Evolutionary conservation across 2,329 filamentous ascomycete genomes (phyloP), one percentile per base, ranked within the genome.

Genomic region (Diaporthe longicolla): DNA sequence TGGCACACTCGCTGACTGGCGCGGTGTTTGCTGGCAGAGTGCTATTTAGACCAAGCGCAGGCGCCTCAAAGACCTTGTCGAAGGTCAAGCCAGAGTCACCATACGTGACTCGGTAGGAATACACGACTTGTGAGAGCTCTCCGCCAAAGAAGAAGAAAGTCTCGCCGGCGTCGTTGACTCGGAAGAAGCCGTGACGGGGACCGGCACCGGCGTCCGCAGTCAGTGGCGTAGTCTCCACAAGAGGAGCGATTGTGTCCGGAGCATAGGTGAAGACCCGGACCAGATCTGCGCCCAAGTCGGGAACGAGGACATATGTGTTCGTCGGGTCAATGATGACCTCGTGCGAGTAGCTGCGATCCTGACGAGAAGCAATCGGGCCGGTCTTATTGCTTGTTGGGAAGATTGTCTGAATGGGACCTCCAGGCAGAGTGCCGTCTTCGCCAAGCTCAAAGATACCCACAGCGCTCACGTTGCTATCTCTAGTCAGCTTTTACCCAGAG

Each of bases 261-360:
- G 75, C 66, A 69, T 74, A 75, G 72, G 82, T 79, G 80, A 89
- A 93, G 73, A 84, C 82, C 76, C 89, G 90, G 61, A 94, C 81
- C 9, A 89, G 78, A 77, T 94, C 92, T 74, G 88, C 86, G 63
- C 92, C 90, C 9, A 95, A 85, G 77, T 94, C 92, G 1, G 92
- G 91, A 10, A 90, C 87, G 11, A 93, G 79, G 37, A 93, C 78
- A 80, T 89, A 94, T 17, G 84, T 78, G 13, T 88, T 88, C 1
- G 89, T 92, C 9, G 92, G 92, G 79, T 94, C 92, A 45, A 92
- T 80, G 71, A 93, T 80, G 26, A 89, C 87, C 79, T 93, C 84
- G 82, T 94, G 92, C 32, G 91, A 91, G 79, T 92, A 90, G 5
- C 91, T 84, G 9, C 86, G 84, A 54, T 89, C 84, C 81, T 93